Evolutionary conservation across 2,329 filamentous ascomycete genomes (phyloP).

Genomic region (Trichothecium sympodiale): DNA sequence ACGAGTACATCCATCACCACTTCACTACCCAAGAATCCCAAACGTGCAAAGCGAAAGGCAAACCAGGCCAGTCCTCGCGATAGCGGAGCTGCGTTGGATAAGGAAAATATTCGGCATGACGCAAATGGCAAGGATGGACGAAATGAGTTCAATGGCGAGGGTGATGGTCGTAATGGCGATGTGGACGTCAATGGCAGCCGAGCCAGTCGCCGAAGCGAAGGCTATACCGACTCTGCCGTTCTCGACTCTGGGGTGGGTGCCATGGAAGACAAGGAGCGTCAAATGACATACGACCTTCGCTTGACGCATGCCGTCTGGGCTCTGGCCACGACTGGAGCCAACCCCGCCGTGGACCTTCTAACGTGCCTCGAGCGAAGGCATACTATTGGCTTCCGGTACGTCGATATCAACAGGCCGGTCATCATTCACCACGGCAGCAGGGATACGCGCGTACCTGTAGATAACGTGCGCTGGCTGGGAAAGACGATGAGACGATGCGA

Average conservation of each 20-base stretch:
- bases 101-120: conserved; percentile 32
- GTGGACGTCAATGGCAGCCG: conserved; percentile 4
- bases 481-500: conserved; percentile 91
- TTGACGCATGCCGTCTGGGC: conserved; percentile 94
- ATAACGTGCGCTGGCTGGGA: conserved; percentile 90
- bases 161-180: conserved; percentile 14
- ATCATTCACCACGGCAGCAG: conserved; percentile 90
- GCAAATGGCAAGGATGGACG: conserved; percentile 14
- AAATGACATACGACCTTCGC: conserved; percentile 67
- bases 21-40: conserved; percentile 57
- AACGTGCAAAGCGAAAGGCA: conserved; percentile 49
- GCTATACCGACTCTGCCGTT: conserved; percentile 17
- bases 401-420: conserved; percentile 83
- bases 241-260: conserved; percentile 47
- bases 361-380: conserved; percentile 87
- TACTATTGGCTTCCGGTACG: conserved; percentile 90
- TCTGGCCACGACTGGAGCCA: conserved; percentile 78
- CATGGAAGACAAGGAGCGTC: conserved; percentile 59
- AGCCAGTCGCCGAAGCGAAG: conserved; percentile 11
- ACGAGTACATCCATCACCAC: conserved; percentile 79
- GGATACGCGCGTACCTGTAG: conserved; percentile 84
- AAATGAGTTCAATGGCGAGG: conserved; percentile 11
- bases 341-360: conserved; percentile 85
- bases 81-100: conserved; percentile 30
- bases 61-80: conserved; percentile 24